Conservation (phyloP, 2,329 filamentous ascomycete species). For the Aureobasidium zeae region DNA sequence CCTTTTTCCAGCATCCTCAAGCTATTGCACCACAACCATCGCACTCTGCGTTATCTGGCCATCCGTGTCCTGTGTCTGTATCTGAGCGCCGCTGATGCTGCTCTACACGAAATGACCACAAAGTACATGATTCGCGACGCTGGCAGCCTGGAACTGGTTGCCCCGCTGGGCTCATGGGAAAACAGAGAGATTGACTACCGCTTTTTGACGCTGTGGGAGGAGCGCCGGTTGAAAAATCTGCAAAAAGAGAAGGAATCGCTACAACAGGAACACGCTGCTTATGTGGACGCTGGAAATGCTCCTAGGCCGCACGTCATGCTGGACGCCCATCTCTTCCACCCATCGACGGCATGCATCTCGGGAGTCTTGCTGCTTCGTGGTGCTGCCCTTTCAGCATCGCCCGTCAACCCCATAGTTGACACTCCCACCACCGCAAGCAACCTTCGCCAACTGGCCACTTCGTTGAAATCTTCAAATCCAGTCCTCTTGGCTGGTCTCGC, state of each 20-base stretch:
- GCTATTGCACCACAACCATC: slow-evolving; percentile 52
- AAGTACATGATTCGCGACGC: slow-evolving; percentile 4
- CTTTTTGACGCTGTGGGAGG: slow-evolving; percentile 59
- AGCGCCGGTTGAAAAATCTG: slow-evolving; percentile 41
- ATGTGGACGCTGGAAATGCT: slow-evolving; percentile 5
- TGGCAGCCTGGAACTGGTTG: slow-evolving; percentile 5
- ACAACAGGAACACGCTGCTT: slow-evolving; percentile 1
- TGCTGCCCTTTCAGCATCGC: slow-evolving; percentile 29
- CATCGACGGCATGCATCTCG: slow-evolving; percentile 52
- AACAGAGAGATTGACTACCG: slow-evolving; percentile 66
- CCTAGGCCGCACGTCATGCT: slow-evolving; percentile 12
- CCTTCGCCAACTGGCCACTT: slow-evolving; percentile 56
- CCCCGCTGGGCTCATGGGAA: slow-evolving; percentile 60
- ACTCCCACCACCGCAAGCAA: slow-evolving; percentile 68
- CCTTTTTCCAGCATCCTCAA: slow-evolving; percentile 58
- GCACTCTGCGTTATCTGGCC: slow-evolving; percentile 66
- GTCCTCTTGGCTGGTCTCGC: slow-evolving; percentile 73
- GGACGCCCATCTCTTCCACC: slow-evolving; percentile 20
- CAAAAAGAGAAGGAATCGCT: slow-evolving; percentile 9
- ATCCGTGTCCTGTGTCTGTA: slow-evolving; percentile 72
- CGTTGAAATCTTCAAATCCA: slow-evolving; percentile 59
- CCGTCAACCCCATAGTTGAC: slow-evolving; percentile 46
- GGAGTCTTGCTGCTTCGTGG: slow-evolving; percentile 57
- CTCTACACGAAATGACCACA: slow-evolving; percentile 55
- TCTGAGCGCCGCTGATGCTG: slow-evolving; percentile 69